These are phyloP conservation scores for Eleusine coracana DNA, from an alignment of 176 grass and related monocot genomes.

Conservation along the genomic window DNA sequence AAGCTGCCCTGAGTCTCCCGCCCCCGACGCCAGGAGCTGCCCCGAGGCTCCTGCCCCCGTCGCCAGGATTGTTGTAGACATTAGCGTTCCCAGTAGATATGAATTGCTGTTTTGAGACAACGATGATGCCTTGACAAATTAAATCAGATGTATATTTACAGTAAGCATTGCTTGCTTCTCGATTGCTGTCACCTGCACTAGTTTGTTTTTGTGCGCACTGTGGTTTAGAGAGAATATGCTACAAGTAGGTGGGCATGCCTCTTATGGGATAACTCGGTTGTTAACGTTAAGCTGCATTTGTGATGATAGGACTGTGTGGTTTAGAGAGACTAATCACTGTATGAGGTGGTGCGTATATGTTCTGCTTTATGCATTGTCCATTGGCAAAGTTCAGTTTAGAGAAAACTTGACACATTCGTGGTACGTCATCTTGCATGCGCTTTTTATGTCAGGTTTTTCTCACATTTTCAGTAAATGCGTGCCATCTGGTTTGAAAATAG, in stretches of 20 bases:
- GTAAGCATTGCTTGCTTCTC: background rate
- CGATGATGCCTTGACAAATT: background rate
- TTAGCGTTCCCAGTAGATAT: background rate
- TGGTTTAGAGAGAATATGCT: background rate
- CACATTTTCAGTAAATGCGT: background rate
- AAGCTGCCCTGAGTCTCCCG: no score
- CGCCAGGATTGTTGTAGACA: background rate
- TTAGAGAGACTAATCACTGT: conserved; percentile 33
- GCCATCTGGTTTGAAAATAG: background rate
- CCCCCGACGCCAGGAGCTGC: no score
- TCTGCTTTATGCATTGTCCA: background rate
- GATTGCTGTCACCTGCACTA: conserved; percentile 1
- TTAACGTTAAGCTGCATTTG: conserved; percentile 4
- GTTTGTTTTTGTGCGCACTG: background rate
- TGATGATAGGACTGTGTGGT: background rate
- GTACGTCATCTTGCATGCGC: background rate
- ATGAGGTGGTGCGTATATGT: conserved; percentile 2
- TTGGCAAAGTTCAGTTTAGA: background rate
- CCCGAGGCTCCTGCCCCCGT: no score
- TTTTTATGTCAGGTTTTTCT: background rate
- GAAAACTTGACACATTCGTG: background rate
- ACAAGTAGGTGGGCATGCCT: background rate
- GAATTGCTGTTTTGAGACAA: background rate
- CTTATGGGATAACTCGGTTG: conserved; percentile 1
- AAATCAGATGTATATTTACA: background rate